Percentiles rank a stretch among this genome's conserved stretches.
phyloP scores from a whole-genome alignment of 148 eudicot species.

The Polygonum maritimum region DNA sequence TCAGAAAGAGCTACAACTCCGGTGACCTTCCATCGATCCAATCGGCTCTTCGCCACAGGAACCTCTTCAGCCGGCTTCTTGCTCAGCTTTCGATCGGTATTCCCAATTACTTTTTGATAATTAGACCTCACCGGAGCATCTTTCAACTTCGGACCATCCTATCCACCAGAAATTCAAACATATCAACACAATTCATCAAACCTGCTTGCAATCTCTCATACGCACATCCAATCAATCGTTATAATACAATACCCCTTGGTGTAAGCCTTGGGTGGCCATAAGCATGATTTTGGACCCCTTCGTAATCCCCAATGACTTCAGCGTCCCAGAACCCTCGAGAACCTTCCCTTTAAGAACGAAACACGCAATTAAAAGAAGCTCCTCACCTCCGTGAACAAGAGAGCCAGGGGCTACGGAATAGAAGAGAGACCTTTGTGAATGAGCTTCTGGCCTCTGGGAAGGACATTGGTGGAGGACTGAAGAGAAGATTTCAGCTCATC shows the following conservation, averaged over 20 bases:
- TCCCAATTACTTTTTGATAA: constrained; percentile 21
- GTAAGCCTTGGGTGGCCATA: constrained; percentile 77
- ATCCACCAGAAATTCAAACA: neutral
- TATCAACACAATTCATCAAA: neutral
- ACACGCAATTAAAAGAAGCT: neutral
- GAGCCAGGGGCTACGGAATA: neutral
- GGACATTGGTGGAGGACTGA: constrained; percentile 73
- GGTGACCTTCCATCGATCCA: constrained; percentile 68
- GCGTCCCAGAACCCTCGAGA: constrained; percentile 46
- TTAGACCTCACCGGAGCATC: constrained; percentile 31
- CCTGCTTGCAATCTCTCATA: neutral
- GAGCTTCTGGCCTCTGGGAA: constrained; percentile 95
- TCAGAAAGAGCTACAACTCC: constrained; percentile 60
- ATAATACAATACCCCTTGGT: constrained; percentile 65
- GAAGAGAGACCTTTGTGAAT: constrained; percentile 49
- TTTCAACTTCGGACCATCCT: constrained; percentile 74
- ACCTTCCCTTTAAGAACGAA: constrained; percentile 38
- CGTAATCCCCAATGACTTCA: constrained; percentile 33
- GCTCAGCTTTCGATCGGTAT: constrained; percentile 12
- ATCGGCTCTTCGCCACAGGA: constrained; percentile 30
- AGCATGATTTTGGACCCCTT: constrained; percentile 81
- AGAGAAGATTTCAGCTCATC: constrained; percentile 57
- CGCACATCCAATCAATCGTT: neutral
- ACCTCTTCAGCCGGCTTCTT: constrained; percentile 12
- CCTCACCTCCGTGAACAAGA: neutral